Evolutionary conservation across 2,329 filamentous ascomycete genomes (phyloP), one percentile per base, ranked within the genome.

Genomic region (Torrubiellomyces zombiae): DNA sequence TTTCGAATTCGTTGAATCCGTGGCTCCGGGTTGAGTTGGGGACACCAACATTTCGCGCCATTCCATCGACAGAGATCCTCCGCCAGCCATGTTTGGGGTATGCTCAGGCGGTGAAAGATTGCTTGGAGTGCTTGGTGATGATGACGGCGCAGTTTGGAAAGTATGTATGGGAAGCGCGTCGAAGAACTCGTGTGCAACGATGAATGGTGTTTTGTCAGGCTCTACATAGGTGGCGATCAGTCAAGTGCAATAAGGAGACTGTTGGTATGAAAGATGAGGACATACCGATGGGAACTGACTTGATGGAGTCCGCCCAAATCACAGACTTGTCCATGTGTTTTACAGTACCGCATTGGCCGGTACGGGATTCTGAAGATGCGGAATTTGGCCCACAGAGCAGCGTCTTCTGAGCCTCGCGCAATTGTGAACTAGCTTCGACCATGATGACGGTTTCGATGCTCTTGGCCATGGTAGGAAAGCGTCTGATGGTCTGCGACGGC

Each of bases 101-200:
- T n/a, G n/a, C n/a, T n/a, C n/a, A n/a, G n/a, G n/a, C n/a, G n/a
- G n/a, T n/a, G n/a, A n/a, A n/a, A n/a, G n/a, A n/a, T n/a, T n/a
- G n/a, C n/a, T n/a, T n/a, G n/a, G n/a, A n/a, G n/a, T n/a, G n/a
- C n/a, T n/a, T n/a, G 27, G 25, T 14, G 30, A 23, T 16, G 28
- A 16, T 15, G 58, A 48, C 5, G 51, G 45, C 25, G 86, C 63
- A 9, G 80, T 76, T 49, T 95, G 77, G 47, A 98, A 98, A 32
- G 81, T 75, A 48, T 98, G 85, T 38, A 98, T 94, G 17, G 89
- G 89, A 1, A 98, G 72, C 3, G 89, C 89, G 39, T 98, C 89
- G 55, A 98, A 98, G 60, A 98, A 95, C 47, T 98, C 89, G 48
- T 98, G 89, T 4, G 89, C 89, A 24, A 95, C 69, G 32, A 98